Base-by-base conservation (phyloP, 1,284 basidiomycete genomes). In the Violaceomyces palustris region DNA sequence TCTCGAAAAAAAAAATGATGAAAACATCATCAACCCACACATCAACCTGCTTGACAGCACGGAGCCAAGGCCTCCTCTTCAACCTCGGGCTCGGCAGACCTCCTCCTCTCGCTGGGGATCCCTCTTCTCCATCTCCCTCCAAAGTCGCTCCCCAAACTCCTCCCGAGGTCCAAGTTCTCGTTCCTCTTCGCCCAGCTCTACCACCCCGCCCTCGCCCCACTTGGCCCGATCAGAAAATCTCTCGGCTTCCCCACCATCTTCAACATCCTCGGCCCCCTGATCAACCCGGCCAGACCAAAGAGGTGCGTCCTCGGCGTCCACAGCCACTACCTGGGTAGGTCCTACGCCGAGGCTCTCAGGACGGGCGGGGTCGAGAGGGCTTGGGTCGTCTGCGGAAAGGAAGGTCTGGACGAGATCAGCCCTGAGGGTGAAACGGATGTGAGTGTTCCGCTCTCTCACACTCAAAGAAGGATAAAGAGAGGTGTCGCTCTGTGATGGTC, bases 191-290 rank as follows among this genome's bases (percentile, higher is more conserved):
- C 88, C 0, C 87, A 90, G 1, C 85, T 92, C 67, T 96, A 90
- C 76, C 91, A 98, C 75, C 91, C 92, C 1, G 76, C 87, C 0
- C 80, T 97, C 29, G 87, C 86, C 1, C 79, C 82, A 53, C 80
- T 98, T 59, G 88, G 86, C 0, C 90, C 92, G 0, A 83, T 87
- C 66, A 85, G 93, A 41, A 85, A 86, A 64, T 77, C 82, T 0
- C 82, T 98, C 40, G 90, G 91, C 46, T 96, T 96, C 78, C 87
- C 92, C 21, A 97, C 93, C 3, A 84, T 98, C 78, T 97, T 97
- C 81, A 98, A 98, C 76, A 78, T 94, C 47, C 80, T 97, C 30
- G 93, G 94, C 0, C 93, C 93, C 0, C 80, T 97, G 31, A 86
- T 96, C 75, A 97, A 96, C 75, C 94, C 93, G 0, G 86, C 88